A percentile compares a stretch with the other conserved stretches of the same genome.
Evolutionary conservation across 257 asterid species (phyloP).

Genomic region (Phtheirospermum japonicum): DNA sequence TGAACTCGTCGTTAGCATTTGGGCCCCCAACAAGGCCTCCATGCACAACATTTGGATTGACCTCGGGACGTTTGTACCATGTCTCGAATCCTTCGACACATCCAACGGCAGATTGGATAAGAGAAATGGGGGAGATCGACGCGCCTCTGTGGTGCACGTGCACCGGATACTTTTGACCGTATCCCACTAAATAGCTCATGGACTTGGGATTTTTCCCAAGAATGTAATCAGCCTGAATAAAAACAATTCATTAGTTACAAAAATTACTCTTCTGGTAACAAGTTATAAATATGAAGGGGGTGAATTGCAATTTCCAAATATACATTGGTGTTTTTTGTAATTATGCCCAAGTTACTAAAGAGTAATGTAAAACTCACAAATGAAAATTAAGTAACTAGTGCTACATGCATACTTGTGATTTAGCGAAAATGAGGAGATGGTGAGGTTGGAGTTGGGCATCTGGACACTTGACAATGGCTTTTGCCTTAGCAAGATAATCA

Average conservation of each 20-base stretch:
- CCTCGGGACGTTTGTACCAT: conserved; percentile 56
- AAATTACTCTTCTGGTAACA: too few relatives aligned
- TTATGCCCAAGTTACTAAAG: too few relatives aligned
- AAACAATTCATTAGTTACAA: neutral
- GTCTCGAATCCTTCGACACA: conserved; percentile 74
- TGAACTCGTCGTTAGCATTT: conserved; percentile 49
- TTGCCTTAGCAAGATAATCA: conserved; percentile 65
- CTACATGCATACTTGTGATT: conserved; percentile 61
- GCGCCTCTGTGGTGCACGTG: conserved; percentile 91
- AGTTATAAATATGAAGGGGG: too few relatives aligned
- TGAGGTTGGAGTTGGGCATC: conserved; percentile 56
- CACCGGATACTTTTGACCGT: conserved; percentile 58
- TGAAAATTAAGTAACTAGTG: too few relatives aligned
- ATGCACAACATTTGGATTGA: conserved; percentile 59
- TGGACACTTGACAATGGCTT: conserved; percentile 53
- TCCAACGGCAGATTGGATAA: conserved; percentile 44
- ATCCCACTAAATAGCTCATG: conserved; percentile 79
- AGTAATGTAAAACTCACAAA: too few relatives aligned
- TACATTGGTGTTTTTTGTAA: too few relatives aligned
- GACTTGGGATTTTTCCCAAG: conserved; percentile 80
- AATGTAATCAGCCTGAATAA: conserved; percentile 69
- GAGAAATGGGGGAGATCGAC: conserved; percentile 52
- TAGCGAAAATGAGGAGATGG: conserved; percentile 63
- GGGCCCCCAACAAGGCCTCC: conserved; percentile 95
- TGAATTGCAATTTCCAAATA: too few relatives aligned